A percentile compares a stretch with the other conserved stretches of the same genome.
phyloP scores from a whole-genome alignment of 768 basidiomycete species.

The Kwoniella sp. region DNA sequence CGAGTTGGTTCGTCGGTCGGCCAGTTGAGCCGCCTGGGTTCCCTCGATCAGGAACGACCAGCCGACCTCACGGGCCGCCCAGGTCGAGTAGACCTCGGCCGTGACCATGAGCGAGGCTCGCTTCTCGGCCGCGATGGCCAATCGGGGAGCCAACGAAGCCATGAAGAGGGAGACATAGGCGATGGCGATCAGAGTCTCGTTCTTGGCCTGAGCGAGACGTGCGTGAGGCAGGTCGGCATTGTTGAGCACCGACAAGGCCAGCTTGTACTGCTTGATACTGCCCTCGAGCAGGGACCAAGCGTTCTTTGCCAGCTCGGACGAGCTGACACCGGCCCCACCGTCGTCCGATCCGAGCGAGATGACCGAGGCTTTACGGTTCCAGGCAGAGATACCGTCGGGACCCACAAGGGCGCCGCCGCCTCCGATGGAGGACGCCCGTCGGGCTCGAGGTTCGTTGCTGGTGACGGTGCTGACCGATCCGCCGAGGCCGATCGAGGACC shows the following conservation, averaged over 20 bases:
- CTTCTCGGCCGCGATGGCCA: slow-evolving; percentile 40
- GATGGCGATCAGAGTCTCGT: slow-evolving; percentile 39
- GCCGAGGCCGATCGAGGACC: slow-evolving; percentile 6
- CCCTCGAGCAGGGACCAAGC: slow-evolving; percentile 46
- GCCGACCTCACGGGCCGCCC: slow-evolving; percentile 50
- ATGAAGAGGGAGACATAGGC: slow-evolving; percentile 43
- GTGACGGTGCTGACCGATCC: not conserved
- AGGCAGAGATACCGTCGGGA: slow-evolving; percentile 42
- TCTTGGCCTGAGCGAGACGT: slow-evolving; percentile 36
- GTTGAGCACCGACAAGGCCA: slow-evolving; percentile 41
- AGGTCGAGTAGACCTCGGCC: slow-evolving; percentile 48
- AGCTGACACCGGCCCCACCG: slow-evolving; percentile 25
- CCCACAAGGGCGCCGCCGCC: slow-evolving; percentile 26
- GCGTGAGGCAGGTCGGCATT: slow-evolving; percentile 30
- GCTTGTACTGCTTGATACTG: slow-evolving; percentile 47
- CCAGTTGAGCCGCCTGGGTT: slow-evolving; percentile 32
- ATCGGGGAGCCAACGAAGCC: slow-evolving; percentile 38
- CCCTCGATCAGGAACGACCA: slow-evolving; percentile 50
- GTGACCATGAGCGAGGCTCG: slow-evolving; percentile 41
- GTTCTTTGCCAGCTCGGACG: slow-evolving; percentile 36
- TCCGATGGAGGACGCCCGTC: slow-evolving; percentile 35
- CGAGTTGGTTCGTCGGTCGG: slow-evolving; percentile 39
- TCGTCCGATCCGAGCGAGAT: slow-evolving; percentile 36
- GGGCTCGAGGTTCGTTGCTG: slow-evolving; percentile 6
- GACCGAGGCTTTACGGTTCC: slow-evolving; percentile 46